phyloP scores from a whole-genome alignment of 2,329 filamentous ascomycete species.

The Cytospora piceicola region DNA sequence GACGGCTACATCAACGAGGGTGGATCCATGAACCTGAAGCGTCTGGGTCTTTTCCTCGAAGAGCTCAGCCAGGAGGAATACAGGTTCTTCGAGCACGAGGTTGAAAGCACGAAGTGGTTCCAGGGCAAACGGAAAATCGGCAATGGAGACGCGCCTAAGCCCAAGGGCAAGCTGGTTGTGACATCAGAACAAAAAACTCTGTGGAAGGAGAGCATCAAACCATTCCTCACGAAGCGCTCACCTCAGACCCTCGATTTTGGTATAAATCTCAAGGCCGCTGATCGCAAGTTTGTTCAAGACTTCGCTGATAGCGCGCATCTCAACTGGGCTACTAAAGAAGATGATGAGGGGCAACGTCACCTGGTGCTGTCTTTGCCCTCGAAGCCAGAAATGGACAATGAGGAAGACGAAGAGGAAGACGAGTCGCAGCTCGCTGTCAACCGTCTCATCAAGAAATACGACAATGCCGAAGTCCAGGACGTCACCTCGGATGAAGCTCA shows the following conservation, averaged over 20 bases:
- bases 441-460: conserved; percentile 86
- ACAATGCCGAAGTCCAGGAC: conserved; percentile 85
- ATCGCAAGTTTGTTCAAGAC: conserved; percentile 92
- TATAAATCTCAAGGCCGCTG: conserved; percentile 72
- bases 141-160: conserved; percentile 60
- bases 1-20: conserved; percentile 96
- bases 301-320: conserved; percentile 68
- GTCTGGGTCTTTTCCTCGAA: conserved; percentile 76
- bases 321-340: conserved; percentile 61
- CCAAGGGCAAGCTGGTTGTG: conserved; percentile 69
- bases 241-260: conserved; percentile 73
- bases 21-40: conserved; percentile 85
- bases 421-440: conserved; percentile 82
- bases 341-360: conserved; percentile 58
- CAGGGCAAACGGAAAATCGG: conserved; percentile 80
- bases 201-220: conserved; percentile 79
- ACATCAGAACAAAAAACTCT: conserved; percentile 80
- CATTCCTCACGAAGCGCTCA: conserved; percentile 74
- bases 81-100: conserved; percentile 89
- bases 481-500: conserved; percentile 78
- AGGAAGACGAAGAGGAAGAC: conserved; percentile 74
- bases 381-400: conserved; percentile 47
- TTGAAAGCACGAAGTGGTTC: conserved; percentile 88
- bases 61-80: conserved; percentile 88
- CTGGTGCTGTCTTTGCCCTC: conserved; percentile 56